A percentile compares a stretch with the other conserved stretches of the same genome.
phyloP scores from a whole-genome alignment of 306 rosid genomes.

The Crataegus laevigata region DNA sequence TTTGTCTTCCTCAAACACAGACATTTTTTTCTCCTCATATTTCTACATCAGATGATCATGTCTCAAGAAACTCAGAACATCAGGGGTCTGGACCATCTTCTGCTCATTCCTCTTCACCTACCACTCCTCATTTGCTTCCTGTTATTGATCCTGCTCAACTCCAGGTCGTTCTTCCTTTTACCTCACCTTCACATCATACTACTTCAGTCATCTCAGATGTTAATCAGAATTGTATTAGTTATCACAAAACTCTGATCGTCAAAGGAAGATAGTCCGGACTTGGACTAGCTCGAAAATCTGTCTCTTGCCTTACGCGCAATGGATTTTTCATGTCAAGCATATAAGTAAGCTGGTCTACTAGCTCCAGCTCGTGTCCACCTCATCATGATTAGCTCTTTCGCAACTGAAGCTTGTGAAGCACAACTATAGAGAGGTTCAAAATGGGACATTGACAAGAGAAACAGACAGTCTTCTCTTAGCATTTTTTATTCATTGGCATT shows the following conservation, averaged over 20 bases:
- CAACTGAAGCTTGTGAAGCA: conserved; percentile 48
- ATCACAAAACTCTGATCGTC: conserved; percentile 14
- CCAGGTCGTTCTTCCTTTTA: no score
- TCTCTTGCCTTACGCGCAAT: conserved; percentile 55
- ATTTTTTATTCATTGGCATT: conserved; percentile 82
- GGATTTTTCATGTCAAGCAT: conserved; percentile 61
- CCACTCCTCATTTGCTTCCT: no score
- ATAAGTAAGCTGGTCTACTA: conserved; percentile 79
- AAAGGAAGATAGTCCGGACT: conserved; percentile 43
- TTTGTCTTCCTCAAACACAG: no score
- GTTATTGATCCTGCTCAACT: no score
- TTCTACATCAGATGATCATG: no score
- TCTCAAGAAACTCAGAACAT: no score
- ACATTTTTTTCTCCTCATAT: no score
- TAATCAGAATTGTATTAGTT: no score
- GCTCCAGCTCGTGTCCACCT: conserved; percentile 88
- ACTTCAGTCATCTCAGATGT: no score
- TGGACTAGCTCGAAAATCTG: conserved; percentile 83
- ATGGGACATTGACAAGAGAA: conserved; percentile 75
- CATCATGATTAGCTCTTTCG: conserved; percentile 72
- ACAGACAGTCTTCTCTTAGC: conserved; percentile 56
- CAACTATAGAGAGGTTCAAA: conserved; percentile 60
- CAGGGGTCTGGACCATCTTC: no score
- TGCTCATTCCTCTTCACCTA: no score
- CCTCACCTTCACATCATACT: no score